Conservation (phyloP, 768 basidiomycete species). For the Collybiopsis luxurians region DNA sequence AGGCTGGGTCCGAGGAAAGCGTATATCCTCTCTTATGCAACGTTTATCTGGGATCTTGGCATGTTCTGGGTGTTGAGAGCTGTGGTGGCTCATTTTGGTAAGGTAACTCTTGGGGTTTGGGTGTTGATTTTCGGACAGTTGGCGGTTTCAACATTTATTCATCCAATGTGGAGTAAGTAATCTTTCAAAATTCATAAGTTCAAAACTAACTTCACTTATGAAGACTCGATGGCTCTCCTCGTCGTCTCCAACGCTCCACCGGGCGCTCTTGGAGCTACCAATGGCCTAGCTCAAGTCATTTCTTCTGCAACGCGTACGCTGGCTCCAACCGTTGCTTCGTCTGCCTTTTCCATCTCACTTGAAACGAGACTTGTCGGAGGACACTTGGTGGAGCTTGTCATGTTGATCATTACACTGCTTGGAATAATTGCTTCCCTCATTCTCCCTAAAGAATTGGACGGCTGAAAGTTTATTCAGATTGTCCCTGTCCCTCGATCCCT, state of each 20-base stretch:
- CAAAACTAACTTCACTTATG: conserved; percentile 13
- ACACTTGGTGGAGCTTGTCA: conserved; percentile 34
- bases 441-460: not conserved
- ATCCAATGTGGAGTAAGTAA: conserved; percentile 37
- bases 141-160: conserved; percentile 19
- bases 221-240: conserved; percentile 47
- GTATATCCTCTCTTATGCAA: conserved; percentile 35
- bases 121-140: conserved; percentile 35
- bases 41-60: conserved; percentile 20
- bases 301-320: conserved; percentile 46
- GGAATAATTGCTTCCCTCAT: not conserved
- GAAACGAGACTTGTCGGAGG: conserved; percentile 43
- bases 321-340: conserved; percentile 51
- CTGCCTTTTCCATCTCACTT: conserved; percentile 53
- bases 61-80: not conserved
- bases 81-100: conserved; percentile 30
- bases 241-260: conserved; percentile 42
- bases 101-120: conserved; percentile 28
- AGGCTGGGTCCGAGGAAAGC: conserved; percentile 52
- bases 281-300: conserved; percentile 54
- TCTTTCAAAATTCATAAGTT: too few relatives aligned
- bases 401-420: not conserved
- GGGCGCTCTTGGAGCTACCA: conserved; percentile 45
- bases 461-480: not conserved
- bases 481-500: too few relatives aligned